Evolutionary conservation across 2,329 filamentous ascomycete genomes (phyloP).

Genomic region (Verticillium nubilum): DNA sequence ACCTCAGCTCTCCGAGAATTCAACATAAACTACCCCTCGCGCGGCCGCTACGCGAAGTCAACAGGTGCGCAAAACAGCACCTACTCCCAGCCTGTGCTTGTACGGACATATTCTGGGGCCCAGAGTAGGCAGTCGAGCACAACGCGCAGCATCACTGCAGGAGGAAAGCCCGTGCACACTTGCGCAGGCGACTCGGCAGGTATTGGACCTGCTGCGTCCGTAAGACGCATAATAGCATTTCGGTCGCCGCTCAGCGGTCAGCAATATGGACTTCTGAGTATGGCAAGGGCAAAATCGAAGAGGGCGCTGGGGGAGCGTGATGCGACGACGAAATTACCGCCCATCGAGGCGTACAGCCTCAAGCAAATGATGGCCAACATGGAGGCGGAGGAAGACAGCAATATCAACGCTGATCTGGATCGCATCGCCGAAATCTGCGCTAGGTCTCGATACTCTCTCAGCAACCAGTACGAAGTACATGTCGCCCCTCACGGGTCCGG

Average conservation of each 20-base stretch:
- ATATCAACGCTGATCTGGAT: constrained; percentile 54
- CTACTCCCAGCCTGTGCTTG: constrained; percentile 61
- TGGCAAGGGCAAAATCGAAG: constrained; percentile 5
- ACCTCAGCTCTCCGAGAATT: constrained; percentile 57
- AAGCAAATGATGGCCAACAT: constrained; percentile 58
- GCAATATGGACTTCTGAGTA: constrained; percentile 12
- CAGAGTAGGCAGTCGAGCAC: constrained; percentile 24
- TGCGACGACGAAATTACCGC: constrained; percentile 44
- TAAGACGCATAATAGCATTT: constrained; percentile 13
- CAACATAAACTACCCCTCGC: constrained; percentile 51
- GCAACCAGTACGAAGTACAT: constrained; percentile 63
- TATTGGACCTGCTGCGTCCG: constrained; percentile 11
- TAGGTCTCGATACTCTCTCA: constrained; percentile 57
- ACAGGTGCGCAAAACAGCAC: constrained; percentile 51
- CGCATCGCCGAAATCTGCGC: constrained; percentile 64
- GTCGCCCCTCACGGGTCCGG: constrained; percentile 57
- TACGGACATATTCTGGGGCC: constrained; percentile 55
- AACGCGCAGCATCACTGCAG: constrained; percentile 13
- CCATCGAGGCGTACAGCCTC: constrained; percentile 59
- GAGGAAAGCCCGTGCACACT: not conserved
- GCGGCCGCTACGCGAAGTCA: constrained; percentile 51
- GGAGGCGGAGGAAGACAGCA: constrained; percentile 35
- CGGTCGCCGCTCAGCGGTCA: not conserved
- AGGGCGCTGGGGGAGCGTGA: not conserved
- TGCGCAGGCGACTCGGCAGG: not conserved